Evolutionary conservation across 768 basidiomycete species (phyloP), one percentile per base, ranked within the genome.

Genomic region (Suillus decipiens): DNA sequence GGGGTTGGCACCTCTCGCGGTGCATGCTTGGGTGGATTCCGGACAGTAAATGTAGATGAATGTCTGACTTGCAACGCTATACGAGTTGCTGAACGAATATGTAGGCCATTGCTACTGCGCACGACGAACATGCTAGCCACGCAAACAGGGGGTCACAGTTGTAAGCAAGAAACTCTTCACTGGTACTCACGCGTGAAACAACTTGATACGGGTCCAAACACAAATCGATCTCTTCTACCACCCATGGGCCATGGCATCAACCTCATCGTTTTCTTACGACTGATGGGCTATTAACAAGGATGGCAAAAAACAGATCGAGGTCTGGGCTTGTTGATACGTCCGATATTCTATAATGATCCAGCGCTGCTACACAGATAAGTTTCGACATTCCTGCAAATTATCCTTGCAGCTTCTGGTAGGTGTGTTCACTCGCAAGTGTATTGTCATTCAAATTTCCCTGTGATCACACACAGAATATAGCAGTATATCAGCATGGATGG

Each of bases 271-370:
- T 95, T 51, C 97, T 98, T 78, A 89, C 85, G 14, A 90, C 97
- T 69, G 84, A 85, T 68, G 88, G 28, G 28, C 77, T 48, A 92
- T 96, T 57, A 89, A 95, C 80, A 88, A 86, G 76, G 96, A 95
- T 69, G 96, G 96, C 55, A 97, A 92, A 81, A 97, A 96, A 75
- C 97, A 69, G 97, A 99, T 78, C 82, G 96, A 89, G 96, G 96
- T 96, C 41, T 39, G 47, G 17, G 39, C 6, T 61, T 17, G 31
- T 17, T 10, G 43, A 50, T 43, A 51, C n/a, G 39, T n/a, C n/a
- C n/a, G n/a, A n/a, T n/a, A n/a, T n/a, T n/a, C n/a, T n/a, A n/a
- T n/a, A n/a, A n/a, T n/a, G n/a, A n/a, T n/a, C n/a, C n/a, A n/a
- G n/a, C n/a, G n/a, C n/a, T n/a, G n/a, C n/a, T n/a, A n/a, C n/a